Evolutionary conservation across 805 yeast genomes (phyloP).

Genomic region (Pichia nanzhaoensis): DNA sequence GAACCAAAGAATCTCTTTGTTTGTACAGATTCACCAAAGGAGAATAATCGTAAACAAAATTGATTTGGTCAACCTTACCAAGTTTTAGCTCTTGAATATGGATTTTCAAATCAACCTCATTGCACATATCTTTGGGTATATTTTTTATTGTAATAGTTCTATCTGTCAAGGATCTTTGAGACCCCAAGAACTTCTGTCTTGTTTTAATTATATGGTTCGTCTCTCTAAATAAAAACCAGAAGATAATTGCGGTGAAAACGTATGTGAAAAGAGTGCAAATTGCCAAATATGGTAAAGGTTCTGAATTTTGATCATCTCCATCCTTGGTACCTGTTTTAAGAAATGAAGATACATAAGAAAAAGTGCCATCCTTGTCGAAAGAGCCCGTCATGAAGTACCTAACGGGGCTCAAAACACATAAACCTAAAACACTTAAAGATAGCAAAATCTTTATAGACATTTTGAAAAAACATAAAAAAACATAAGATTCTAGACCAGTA

Average conservation of each 20-base stretch:
- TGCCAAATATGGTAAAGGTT: conserved; percentile 36
- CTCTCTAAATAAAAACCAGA: conserved; percentile 37
- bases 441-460: conserved; percentile 45
- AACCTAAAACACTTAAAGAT: conserved; percentile 39
- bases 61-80: conserved; percentile 47
- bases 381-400: conserved; percentile 46
- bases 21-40: conserved; percentile 35
- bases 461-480: conserved; percentile 50
- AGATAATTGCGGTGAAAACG: conserved; percentile 42
- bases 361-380: conserved; percentile 31
- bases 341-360: too few species aligned
- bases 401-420: conserved; percentile 45
- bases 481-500: conserved; percentile 55
- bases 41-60: conserved; percentile 37
- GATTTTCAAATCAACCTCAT: conserved; percentile 36
- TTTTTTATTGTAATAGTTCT: conserved; percentile 51
- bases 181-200: conserved; percentile 51
- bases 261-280: conserved; percentile 52
- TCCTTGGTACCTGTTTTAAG: not conserved
- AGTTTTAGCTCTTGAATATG: conserved; percentile 51
- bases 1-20: conserved; percentile 28
- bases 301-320: conserved; percentile 16
- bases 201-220: conserved; percentile 45
- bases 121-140: conserved; percentile 42
- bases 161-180: conserved; percentile 54